Percentiles rank a stretch among this genome's conserved stretches.
Evolutionary conservation across 2,329 filamentous ascomycete species (phyloP).

Genomic region (Verticillium dahliae): DNA sequence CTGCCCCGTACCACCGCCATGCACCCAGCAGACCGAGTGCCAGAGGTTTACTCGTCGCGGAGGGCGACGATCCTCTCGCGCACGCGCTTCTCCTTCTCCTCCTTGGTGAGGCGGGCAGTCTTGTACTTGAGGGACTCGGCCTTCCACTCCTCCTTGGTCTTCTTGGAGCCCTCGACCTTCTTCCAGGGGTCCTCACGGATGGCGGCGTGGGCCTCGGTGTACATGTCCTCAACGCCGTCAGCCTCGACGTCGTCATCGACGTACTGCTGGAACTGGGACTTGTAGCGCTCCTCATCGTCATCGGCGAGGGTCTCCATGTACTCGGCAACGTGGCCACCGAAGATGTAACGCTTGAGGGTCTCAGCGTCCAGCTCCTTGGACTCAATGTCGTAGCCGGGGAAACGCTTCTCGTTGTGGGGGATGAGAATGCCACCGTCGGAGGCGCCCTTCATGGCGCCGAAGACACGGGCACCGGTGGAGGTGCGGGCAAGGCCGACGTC

Average conservation of each 20-base stretch:
- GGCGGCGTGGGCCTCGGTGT: constrained; percentile 87
- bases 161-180: constrained; percentile 81
- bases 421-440: constrained; percentile 96
- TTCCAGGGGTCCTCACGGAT: constrained; percentile 98
- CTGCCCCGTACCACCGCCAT: neutral
- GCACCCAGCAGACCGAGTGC: neutral
- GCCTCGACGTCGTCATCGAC: constrained; percentile 95
- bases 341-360: constrained; percentile 98
- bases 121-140: constrained; percentile 88
- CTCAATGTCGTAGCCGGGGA: constrained; percentile 98
- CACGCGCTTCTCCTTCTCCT: constrained; percentile 75
- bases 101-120: constrained; percentile 70
- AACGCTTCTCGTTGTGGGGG: constrained; percentile 98
- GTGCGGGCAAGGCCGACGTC: constrained; percentile 97
- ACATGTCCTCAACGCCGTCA: constrained; percentile 94
- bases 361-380: constrained; percentile 96
- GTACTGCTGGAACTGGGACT: constrained; percentile 96
- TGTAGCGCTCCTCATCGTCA: constrained; percentile 99
- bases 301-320: constrained; percentile 99
- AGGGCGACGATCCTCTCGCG: constrained; percentile 88
- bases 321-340: constrained; percentile 95
- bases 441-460: constrained; percentile 99
- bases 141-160: constrained; percentile 97
- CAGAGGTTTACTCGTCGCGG: constrained; percentile 39
- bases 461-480: constrained; percentile 97